These are phyloP conservation scores for Phytophthora fragariae DNA, from an alignment of 352 stramenopile genomes.

Conservation along the genomic window DNA sequence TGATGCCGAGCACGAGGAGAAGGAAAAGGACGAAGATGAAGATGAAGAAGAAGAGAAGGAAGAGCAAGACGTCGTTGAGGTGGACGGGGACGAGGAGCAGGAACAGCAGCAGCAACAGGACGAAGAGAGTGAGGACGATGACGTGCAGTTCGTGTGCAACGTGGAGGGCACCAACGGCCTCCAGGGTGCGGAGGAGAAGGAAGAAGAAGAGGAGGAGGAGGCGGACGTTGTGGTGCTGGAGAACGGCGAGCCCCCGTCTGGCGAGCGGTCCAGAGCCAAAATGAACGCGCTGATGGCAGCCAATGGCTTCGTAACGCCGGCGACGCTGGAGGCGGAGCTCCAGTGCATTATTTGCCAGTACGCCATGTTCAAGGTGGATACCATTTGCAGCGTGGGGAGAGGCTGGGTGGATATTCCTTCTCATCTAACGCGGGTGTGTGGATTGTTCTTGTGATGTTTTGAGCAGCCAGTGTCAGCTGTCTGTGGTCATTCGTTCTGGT, in stretches of 20 bases:
- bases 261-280: slow-evolving; percentile 27
- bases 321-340: slow-evolving; percentile 45
- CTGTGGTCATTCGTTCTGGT: slow-evolving; percentile 71
- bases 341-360: slow-evolving; percentile 71
- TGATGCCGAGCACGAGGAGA: neutral
- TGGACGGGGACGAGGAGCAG: slow-evolving; percentile 17
- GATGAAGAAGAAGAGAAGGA: neutral
- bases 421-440: no score
- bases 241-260: neutral
- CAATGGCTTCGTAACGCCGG: slow-evolving; percentile 27
- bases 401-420: no score
- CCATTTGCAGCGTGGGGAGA: neutral
- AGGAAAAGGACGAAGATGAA: neutral
- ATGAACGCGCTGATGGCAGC: slow-evolving; percentile 25
- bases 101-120: slow-evolving; percentile 2
- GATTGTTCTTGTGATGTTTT: slow-evolving; percentile 7
- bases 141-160: slow-evolving; percentile 33
- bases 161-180: slow-evolving; percentile 11
- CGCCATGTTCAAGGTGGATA: slow-evolving; percentile 56
- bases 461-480: slow-evolving; percentile 49
- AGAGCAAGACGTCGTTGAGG: slow-evolving; percentile 15
- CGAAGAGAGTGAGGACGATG: slow-evolving; percentile 33
- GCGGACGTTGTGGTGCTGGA: slow-evolving; percentile 21
- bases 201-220: neutral
- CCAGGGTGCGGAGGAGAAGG: neutral